Percentiles rank a stretch among this genome's conserved stretches.
Evolutionary conservation across 768 basidiomycete genomes (phyloP).

Genomic region (Wakefieldia striispora): DNA sequence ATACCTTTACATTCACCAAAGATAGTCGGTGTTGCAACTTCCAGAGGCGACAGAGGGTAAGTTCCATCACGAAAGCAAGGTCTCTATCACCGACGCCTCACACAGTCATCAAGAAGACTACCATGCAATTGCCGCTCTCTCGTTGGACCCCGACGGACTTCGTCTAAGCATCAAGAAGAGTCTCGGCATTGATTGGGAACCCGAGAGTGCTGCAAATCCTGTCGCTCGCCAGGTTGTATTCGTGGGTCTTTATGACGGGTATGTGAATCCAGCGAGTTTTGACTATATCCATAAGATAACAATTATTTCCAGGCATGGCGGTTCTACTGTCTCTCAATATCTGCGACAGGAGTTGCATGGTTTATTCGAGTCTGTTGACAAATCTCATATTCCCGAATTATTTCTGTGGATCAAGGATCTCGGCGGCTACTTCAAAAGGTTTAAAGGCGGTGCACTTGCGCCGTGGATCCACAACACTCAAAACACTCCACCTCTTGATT

Average conservation of each 20-base stretch:
- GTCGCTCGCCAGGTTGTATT: constrained; percentile 77
- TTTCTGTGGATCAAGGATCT: constrained; percentile 73
- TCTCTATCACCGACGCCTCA: constrained; percentile 7
- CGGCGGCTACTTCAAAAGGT: constrained; percentile 91
- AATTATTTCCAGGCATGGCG: constrained; percentile 72
- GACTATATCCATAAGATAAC: neutral
- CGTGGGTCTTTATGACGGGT: constrained; percentile 93
- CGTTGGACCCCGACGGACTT: constrained; percentile 74
- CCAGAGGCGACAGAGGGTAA: constrained; percentile 74
- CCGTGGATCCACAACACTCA: constrained; percentile 54
- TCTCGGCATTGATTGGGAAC: constrained; percentile 72
- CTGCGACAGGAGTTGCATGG: constrained; percentile 83
- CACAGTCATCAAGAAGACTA: constrained; percentile 89
- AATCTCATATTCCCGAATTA: constrained; percentile 68
- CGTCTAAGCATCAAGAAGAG: constrained; percentile 57
- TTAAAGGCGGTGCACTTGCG: constrained; percentile 72
- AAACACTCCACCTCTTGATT: constrained; percentile 47
- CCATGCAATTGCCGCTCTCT: constrained; percentile 71
- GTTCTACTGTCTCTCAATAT: constrained; percentile 85
- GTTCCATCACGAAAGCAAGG: constrained; percentile 8
- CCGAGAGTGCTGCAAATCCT: constrained; percentile 47
- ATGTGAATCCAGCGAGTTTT: constrained; percentile 15
- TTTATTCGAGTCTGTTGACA: constrained; percentile 76
- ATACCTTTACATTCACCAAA: constrained; percentile 74
- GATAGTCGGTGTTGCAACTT: constrained; percentile 72